A percentile compares a stretch with the other conserved stretches of the same genome.
phyloP scores from a whole-genome alignment of 2,329 filamentous ascomycete genomes.

The Colletotrichum sp. region DNA sequence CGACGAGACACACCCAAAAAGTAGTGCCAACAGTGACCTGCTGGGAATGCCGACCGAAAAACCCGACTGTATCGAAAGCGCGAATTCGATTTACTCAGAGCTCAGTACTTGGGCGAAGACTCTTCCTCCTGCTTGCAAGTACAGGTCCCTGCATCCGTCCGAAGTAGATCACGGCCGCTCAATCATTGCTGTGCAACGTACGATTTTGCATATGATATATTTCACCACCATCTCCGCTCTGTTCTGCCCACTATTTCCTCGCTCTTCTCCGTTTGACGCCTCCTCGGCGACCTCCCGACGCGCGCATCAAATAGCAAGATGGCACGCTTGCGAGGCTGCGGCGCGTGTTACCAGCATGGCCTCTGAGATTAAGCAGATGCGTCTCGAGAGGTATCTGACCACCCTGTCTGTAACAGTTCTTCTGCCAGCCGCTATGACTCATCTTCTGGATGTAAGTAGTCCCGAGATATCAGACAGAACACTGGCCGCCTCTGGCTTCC shows the following conservation, averaged over 20 bases:
- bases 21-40: no score
- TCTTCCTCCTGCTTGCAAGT: constrained; percentile 74
- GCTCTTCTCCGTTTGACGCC: no score
- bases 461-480: constrained; percentile 74
- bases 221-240: constrained; percentile 90
- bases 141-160: constrained; percentile 58
- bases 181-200: constrained; percentile 72
- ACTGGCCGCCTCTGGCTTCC: constrained; percentile 79
- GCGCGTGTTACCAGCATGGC: constrained; percentile 86
- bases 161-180: constrained; percentile 67
- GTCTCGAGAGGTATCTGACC: constrained; percentile 80
- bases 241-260: no score
- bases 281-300: no score
- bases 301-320: no score
- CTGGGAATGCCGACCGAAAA: no score
- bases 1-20: no score
- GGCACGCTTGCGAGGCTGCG: constrained; percentile 82
- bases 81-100: constrained; percentile 78
- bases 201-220: constrained; percentile 90
- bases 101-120: constrained; percentile 77
- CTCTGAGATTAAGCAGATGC: constrained; percentile 72
- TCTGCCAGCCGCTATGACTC: constrained; percentile 90
- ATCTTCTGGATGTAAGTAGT: constrained; percentile 90
- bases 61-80: constrained; percentile 84
- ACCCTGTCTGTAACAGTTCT: constrained; percentile 92